Base-by-base conservation (phyloP, 306 rosid species). In the Lathyrus aphaca region DNA sequence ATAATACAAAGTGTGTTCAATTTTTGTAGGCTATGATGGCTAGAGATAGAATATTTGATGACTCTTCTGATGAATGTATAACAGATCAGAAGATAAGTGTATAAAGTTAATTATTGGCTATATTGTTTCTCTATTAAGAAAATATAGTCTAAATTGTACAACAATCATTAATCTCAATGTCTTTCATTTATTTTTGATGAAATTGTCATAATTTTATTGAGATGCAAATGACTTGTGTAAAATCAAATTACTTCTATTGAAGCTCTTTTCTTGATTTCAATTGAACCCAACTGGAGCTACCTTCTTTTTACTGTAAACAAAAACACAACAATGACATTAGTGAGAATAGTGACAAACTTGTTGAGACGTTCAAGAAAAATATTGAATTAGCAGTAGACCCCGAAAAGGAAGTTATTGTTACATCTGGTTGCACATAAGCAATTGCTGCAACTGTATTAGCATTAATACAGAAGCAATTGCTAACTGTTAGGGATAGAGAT, bases 341-440 rank as follows among this genome's bases (percentile, higher is more conserved):
- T 21, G 23, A 21, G 2, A 1, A 21, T 21, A 21, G 23, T 21
- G 23, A 21, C 23, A 21, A 21, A 21, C 23, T 92, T 79, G 86
- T 91, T 1, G 90, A 89, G 51, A 74, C 96, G 45, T 92, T 89
- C 81, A 84, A 82, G 87, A 92, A 82, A 80, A 95, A 89, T 19
- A 46, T 88, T 3, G 95, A 86, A 69, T 85, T 92, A 15, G 59
- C 68, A 45, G 89, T 85, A 37, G 91, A 92, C 76, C 94, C 96
- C 23, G 96, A 89, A 74, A 87, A 81, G 75, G 97, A 89, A 74
- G 65, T 89, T 37, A 86, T 94, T 9, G 92, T 92, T 68, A 92
- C 97, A 55, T 73, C 83, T 50, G 96, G 96, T 21, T 92, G 97
- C 84, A 89, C 96, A 3, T 95, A 92, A 81, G 97, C 97, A 19